Evolutionary conservation across 495 filamentous ascomycete species (phyloP).

Genomic region (Tuber microsphaerosporum): DNA sequence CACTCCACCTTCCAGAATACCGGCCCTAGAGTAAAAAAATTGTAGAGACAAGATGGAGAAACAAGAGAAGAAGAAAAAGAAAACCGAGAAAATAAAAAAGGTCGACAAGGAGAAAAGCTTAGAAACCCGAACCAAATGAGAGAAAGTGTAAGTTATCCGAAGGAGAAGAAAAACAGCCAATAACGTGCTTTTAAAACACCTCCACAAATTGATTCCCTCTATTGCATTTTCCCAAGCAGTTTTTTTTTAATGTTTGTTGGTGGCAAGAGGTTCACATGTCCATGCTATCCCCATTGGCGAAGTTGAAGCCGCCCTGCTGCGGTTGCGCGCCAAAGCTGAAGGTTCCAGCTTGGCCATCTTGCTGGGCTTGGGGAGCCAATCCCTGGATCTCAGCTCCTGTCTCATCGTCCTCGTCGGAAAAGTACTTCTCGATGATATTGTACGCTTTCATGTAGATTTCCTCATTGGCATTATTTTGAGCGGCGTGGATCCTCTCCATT

Average conservation of each 20-base stretch:
- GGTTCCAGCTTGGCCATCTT: conserved; percentile 50
- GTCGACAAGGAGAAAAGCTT: background rate
- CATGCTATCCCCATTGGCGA: conserved; percentile 92
- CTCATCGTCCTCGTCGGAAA: conserved; percentile 93
- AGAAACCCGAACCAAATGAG: conserved; percentile 5
- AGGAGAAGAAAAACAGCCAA: background rate
- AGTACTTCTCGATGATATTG: conserved; percentile 99
- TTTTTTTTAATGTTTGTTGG: conserved; percentile 5
- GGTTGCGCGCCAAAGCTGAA: conserved; percentile 80
- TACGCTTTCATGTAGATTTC: conserved; percentile 99
- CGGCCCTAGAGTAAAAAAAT: background rate
- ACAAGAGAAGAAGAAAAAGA: background rate
- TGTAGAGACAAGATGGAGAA: background rate
- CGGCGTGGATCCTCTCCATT: conserved; percentile 99
- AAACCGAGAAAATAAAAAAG: background rate
- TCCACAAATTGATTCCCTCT: background rate
- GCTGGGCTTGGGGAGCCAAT: conserved; percentile 55
- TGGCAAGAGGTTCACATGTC: conserved; percentile 71
- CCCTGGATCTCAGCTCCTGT: conserved; percentile 51
- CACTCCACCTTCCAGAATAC: background rate
- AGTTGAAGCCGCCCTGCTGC: conserved; percentile 82
- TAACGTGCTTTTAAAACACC: background rate
- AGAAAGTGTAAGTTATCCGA: conserved; percentile 1
- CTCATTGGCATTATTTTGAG: conserved; percentile 99
- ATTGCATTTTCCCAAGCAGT: conserved; percentile 9